These are phyloP conservation scores for Cytospora piceicola DNA, from an alignment of 2,329 filamentous ascomycete genomes.

Conservation along the genomic window DNA sequence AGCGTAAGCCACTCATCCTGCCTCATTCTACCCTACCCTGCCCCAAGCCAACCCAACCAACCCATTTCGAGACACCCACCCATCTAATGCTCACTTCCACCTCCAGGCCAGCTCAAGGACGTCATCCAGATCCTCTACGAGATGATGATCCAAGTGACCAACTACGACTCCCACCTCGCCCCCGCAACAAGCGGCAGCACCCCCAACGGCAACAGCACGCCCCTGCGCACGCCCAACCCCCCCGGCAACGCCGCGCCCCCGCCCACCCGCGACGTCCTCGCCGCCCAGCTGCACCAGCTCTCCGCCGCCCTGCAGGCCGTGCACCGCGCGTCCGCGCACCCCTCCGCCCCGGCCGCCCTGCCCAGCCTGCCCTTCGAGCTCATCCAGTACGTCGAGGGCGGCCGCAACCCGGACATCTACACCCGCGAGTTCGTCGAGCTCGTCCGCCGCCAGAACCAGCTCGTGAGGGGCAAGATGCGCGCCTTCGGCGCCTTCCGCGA, in stretches of 20 bases:
- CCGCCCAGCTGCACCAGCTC: slow-evolving; percentile 53
- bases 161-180: slow-evolving; percentile 58
- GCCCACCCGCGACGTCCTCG: slow-evolving; percentile 60
- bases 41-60: not conserved
- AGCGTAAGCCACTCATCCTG: slow-evolving; percentile 30
- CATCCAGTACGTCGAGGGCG: slow-evolving; percentile 70
- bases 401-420: slow-evolving; percentile 75
- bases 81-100: not conserved
- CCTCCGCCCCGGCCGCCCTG: slow-evolving; percentile 39
- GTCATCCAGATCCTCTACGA: slow-evolving; percentile 67
- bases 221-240: slow-evolving; percentile 55
- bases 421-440: slow-evolving; percentile 75
- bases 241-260: slow-evolving; percentile 53
- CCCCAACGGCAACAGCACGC: slow-evolving; percentile 57
- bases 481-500: slow-evolving; percentile 66
- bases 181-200: slow-evolving; percentile 34
- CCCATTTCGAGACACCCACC: too few relatives aligned
- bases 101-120: slow-evolving; percentile 60
- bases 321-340: slow-evolving; percentile 46
- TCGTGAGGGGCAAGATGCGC: slow-evolving; percentile 65
- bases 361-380: slow-evolving; percentile 64
- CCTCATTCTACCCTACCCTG: not conserved
- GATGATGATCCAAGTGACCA: slow-evolving; percentile 64
- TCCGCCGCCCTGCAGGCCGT: slow-evolving; percentile 45
- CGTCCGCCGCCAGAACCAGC: slow-evolving; percentile 67